Conservation (phyloP, 805 yeast species). For the Scheffersomyces amazonensis region DNA sequence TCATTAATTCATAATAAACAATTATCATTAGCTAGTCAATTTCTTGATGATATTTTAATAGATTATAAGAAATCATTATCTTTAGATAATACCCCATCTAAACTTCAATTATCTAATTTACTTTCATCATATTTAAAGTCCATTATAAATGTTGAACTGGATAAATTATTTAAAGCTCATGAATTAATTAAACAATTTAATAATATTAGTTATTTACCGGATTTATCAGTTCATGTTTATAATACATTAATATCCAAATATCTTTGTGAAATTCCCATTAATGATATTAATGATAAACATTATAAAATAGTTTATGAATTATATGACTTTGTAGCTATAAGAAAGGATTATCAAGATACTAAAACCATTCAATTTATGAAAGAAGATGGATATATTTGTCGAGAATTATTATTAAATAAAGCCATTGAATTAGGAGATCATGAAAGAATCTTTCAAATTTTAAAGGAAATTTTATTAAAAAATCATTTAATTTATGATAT, state of each 20-base stretch:
- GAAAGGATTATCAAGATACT: conserved; percentile 30
- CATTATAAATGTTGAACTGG: conserved; percentile 4
- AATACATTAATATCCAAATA: conserved; percentile 28
- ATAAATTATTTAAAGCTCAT: conserved; percentile 19
- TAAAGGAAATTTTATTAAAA: conserved; percentile 32
- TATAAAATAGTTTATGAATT: conserved; percentile 25
- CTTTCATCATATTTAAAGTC: conserved; percentile 44
- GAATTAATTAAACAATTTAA: conserved; percentile 26
- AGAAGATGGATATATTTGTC: conserved; percentile 12
- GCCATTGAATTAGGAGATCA: conserved; percentile 33
- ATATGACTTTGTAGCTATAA: conserved; percentile 30
- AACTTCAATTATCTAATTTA: conserved; percentile 33
- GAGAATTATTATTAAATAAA: conserved; percentile 29
- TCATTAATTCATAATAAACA: conserved; percentile 52
- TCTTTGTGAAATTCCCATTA: conserved; percentile 13
- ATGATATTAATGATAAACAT: conserved; percentile 11
- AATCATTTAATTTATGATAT: conserved; percentile 27
- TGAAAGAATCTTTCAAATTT: conserved; percentile 29
- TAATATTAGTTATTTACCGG: conserved; percentile 31
- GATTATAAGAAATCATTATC: conserved; percentile 35
- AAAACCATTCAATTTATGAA: conserved; percentile 7
- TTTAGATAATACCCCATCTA: conserved; percentile 10
- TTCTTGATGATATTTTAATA: conserved; percentile 52
- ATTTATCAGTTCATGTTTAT: conserved; percentile 25
- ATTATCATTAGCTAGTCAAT: conserved; percentile 47